A percentile compares a stretch with the other conserved stretches of the same genome.
Evolutionary conservation across 1,284 basidiomycete genomes (phyloP).

Genomic region (Pterulicium gracile): DNA sequence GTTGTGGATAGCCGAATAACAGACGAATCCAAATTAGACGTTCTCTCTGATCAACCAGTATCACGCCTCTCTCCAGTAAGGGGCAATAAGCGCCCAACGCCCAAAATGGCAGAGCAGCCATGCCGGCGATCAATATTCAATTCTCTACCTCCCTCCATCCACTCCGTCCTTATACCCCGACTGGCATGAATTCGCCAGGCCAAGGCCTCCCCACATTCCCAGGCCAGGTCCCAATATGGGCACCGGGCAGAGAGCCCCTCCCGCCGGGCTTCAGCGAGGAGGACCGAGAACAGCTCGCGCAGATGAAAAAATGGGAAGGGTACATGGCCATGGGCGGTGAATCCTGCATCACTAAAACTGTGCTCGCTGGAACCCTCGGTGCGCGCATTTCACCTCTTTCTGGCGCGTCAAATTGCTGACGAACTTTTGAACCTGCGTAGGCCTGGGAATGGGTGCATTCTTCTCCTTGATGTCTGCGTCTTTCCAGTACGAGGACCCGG

Average conservation of each 20-base stretch:
- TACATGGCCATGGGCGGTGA: conserved; percentile 68
- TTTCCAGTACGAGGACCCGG: conserved; percentile 92
- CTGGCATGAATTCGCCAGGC: no score
- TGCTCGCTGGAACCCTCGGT: conserved; percentile 74
- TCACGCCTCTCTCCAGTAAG: no score
- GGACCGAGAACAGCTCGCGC: conserved; percentile 56
- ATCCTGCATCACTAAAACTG: conserved; percentile 77
- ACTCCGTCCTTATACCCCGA: no score
- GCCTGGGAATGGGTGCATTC: conserved; percentile 89
- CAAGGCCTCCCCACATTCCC: conserved; percentile 18
- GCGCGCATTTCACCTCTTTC: conserved; percentile 28
- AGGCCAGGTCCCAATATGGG: conserved; percentile 32
- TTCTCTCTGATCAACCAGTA: no score
- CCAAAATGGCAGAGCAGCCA: no score
- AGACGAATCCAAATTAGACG: no score
- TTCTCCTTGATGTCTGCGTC: conserved; percentile 94
- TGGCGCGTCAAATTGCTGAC: not conserved
- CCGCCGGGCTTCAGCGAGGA: conserved; percentile 65
- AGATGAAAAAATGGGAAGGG: conserved; percentile 69
- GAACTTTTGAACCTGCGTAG: conserved; percentile 28
- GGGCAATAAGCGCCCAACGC: no score
- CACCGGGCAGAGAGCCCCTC: conserved; percentile 53
- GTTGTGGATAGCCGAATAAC: no score
- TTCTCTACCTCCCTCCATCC: no score
- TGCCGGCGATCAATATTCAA: no score